A percentile compares a stretch with the other conserved stretches of the same genome.
These are phyloP conservation scores for Plasmodium inui DNA, from an alignment of 169 alveolate genomes.

Conservation along the genomic window DNA sequence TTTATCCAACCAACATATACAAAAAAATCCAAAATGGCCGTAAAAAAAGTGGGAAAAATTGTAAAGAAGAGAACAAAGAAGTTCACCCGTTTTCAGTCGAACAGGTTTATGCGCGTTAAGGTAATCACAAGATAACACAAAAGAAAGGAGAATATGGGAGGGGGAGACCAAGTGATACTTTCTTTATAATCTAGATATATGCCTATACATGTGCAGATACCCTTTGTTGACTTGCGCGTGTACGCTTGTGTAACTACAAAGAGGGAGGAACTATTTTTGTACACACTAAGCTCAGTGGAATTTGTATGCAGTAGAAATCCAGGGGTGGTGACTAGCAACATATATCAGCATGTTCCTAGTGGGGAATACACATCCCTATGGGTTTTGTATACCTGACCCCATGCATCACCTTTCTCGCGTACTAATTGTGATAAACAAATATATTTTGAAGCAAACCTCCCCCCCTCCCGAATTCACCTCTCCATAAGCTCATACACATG, in stretches of 20 bases:
- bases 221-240: background rate
- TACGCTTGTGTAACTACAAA: background rate
- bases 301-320: background rate
- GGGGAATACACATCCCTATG: background rate
- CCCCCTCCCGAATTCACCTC: background rate
- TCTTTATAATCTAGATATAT: background rate
- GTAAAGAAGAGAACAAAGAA: constrained; percentile 95
- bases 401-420: background rate
- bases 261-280: background rate
- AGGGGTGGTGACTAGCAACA: background rate
- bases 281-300: background rate
- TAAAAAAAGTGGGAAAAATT: constrained; percentile 86
- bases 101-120: constrained; percentile 93
- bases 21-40: constrained; percentile 78
- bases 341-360: background rate
- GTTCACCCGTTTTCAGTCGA: constrained; percentile 96
- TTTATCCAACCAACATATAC: background rate
- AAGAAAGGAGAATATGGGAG: background rate
- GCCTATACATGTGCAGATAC: background rate
- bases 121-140: constrained; percentile 78
- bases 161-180: background rate
- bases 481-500: background rate
- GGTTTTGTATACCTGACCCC: background rate
- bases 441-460: background rate
- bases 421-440: background rate